Conservation (phyloP, 257 asterid species). For the Nicotiana noctiflora region DNA sequence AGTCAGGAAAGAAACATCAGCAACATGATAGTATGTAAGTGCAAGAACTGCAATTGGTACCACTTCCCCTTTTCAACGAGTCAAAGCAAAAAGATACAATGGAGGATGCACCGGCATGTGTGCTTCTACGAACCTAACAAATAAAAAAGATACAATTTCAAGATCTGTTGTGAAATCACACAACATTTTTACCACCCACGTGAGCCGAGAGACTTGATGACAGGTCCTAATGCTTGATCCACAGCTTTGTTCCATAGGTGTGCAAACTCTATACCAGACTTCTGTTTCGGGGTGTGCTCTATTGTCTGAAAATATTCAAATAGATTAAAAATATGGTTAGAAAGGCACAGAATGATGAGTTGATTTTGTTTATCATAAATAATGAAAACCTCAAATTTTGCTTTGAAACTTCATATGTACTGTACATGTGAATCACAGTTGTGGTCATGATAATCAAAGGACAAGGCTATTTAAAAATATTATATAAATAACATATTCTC, state of each 20-base stretch:
- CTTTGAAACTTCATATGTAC: not conserved
- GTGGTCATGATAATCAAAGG: not conserved
- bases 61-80: not conserved
- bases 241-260: slow-evolving; percentile 46
- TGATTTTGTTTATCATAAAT: not conserved
- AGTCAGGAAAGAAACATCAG: not conserved
- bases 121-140: not conserved
- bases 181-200: slow-evolving; percentile 36
- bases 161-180: not conserved
- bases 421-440: not conserved
- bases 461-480: not conserved
- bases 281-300: slow-evolving; percentile 20
- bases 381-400: not conserved
- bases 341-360: not conserved
- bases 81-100: not conserved
- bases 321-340: not conserved
- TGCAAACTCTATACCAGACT: slow-evolving; percentile 27
- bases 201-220: slow-evolving; percentile 35
- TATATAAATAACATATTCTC: not conserved
- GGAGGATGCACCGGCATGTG: not conserved
- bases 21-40: not conserved
- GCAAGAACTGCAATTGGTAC: not conserved
- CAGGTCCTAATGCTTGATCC: slow-evolving; percentile 37
- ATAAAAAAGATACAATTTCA: not conserved
- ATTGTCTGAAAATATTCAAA: slow-evolving; percentile 16